These are phyloP conservation scores for Pseudogymnoascus sp. DNA, from an alignment of 2,329 filamentous ascomycete species.

Conservation along the genomic window DNA sequence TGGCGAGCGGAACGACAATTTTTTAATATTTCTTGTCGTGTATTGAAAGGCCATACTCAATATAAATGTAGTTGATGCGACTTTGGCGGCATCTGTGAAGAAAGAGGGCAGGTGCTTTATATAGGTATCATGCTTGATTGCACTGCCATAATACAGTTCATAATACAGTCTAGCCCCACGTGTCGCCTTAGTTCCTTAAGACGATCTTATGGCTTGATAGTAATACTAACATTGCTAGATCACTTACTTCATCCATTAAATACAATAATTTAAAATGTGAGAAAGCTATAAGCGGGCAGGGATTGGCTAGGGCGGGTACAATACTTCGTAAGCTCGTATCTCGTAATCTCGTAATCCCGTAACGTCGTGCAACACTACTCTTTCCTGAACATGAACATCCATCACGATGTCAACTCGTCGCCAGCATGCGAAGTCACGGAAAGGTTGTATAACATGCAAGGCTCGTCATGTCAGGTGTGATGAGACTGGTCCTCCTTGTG, in stretches of 20 bases:
- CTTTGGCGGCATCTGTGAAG: neutral
- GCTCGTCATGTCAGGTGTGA: slow-evolving; percentile 28
- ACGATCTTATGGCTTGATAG: neutral
- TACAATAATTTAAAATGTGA: neutral
- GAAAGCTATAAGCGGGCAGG: neutral
- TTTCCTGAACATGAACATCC: neutral
- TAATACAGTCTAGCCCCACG: neutral
- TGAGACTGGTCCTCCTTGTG: slow-evolving; percentile 24
- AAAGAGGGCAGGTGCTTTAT: neutral
- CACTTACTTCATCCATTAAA: neutral
- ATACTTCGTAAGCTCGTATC: neutral
- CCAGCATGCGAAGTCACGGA: slow-evolving; percentile 7
- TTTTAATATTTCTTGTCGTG: neutral
- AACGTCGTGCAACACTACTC: neutral
- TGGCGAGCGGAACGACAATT: neutral
- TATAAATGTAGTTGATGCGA: neutral
- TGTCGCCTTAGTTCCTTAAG: neutral
- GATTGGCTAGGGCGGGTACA: neutral
- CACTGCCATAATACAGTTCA: neutral
- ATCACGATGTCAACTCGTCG: slow-evolving; percentile 6
- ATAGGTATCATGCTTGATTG: neutral
- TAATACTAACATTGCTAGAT: neutral
- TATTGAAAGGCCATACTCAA: neutral
- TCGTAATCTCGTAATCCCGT: neutral
- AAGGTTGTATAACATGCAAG: slow-evolving; percentile 18